These are phyloP conservation scores for Blastobotrys parvus DNA, from an alignment of 805 yeast species.

Conservation along the genomic window DNA sequence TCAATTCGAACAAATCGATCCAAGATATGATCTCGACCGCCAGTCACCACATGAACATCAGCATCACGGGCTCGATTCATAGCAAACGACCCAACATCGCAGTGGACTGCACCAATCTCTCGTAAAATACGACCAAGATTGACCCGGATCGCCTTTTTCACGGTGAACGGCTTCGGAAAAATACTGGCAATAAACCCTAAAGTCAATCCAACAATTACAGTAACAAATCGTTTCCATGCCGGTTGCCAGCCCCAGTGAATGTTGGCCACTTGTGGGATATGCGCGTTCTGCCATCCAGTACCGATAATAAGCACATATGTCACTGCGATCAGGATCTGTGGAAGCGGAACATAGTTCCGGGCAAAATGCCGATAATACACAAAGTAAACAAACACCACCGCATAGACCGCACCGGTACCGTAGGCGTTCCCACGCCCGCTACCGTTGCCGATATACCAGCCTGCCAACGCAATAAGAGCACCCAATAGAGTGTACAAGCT, in stretches of 20 bases:
- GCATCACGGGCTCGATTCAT: constrained; percentile 19
- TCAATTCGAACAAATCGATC: background rate
- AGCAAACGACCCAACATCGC: constrained; percentile 25
- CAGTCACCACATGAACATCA: constrained; percentile 12
- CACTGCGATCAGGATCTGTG: constrained; percentile 23
- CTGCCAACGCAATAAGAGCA: constrained; percentile 26
- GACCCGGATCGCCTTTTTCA: constrained; percentile 24
- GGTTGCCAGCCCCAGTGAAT: constrained; percentile 25
- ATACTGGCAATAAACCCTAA: constrained; percentile 26
- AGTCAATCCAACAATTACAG: constrained; percentile 25
- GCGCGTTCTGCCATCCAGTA: constrained; percentile 25
- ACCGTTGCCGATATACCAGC: constrained; percentile 30
- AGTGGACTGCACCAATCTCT: constrained; percentile 23
- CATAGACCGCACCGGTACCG: constrained; percentile 27
- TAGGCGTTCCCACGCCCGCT: constrained; percentile 27
- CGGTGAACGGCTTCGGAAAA: constrained; percentile 29
- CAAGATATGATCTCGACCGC: constrained; percentile 8
- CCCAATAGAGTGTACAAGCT: constrained; percentile 25
- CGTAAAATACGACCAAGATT: constrained; percentile 20
- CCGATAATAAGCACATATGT: constrained; percentile 26
- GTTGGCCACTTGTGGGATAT: constrained; percentile 13
- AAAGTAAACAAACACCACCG: constrained; percentile 19
- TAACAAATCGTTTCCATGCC: constrained; percentile 29
- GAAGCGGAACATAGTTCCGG: constrained; percentile 22
- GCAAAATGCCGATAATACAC: constrained; percentile 26